Evolutionary conservation across 352 stramenopile genomes (phyloP).

Genomic region (Phytophthora cactorum): DNA sequence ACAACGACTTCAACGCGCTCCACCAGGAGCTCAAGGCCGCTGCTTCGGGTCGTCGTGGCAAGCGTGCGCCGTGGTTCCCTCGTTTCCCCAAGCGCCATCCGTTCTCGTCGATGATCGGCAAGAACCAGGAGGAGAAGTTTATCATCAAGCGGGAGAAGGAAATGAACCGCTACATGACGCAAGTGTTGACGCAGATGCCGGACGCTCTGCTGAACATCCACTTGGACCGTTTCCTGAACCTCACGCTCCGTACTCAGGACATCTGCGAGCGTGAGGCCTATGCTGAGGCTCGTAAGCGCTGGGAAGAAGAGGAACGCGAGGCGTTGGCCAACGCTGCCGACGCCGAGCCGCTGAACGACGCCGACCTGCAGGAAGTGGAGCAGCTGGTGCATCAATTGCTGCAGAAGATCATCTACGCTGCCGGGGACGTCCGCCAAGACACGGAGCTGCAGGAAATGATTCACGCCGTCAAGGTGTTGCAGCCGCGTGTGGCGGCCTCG

Average conservation of each 20-base stretch:
- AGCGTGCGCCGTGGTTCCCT: slow-evolving; percentile 90
- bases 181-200: slow-evolving; percentile 91
- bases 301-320: slow-evolving; percentile 90
- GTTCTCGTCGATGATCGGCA: slow-evolving; percentile 91
- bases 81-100: slow-evolving; percentile 90
- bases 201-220: slow-evolving; percentile 89
- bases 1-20: slow-evolving; percentile 92
- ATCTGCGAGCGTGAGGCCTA: slow-evolving; percentile 91
- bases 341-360: slow-evolving; percentile 84
- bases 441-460: slow-evolving; percentile 92
- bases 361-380: slow-evolving; percentile 90
- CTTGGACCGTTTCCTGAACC: slow-evolving; percentile 91
- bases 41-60: slow-evolving; percentile 81
- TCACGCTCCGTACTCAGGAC: slow-evolving; percentile 85
- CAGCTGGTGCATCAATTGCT: slow-evolving; percentile 88
- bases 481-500: slow-evolving; percentile 81
- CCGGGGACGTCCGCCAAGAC: slow-evolving; percentile 87
- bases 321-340: slow-evolving; percentile 85
- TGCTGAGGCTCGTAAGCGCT: slow-evolving; percentile 85
- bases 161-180: slow-evolving; percentile 92
- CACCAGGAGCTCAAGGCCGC: slow-evolving; percentile 90
- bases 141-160: slow-evolving; percentile 93
- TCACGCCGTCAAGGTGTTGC: slow-evolving; percentile 88
- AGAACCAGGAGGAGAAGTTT: slow-evolving; percentile 93
- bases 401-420: slow-evolving; percentile 90